phyloP scores from a whole-genome alignment of 352 stramenopile genomes.

The Elongisporangium prolatum region DNA sequence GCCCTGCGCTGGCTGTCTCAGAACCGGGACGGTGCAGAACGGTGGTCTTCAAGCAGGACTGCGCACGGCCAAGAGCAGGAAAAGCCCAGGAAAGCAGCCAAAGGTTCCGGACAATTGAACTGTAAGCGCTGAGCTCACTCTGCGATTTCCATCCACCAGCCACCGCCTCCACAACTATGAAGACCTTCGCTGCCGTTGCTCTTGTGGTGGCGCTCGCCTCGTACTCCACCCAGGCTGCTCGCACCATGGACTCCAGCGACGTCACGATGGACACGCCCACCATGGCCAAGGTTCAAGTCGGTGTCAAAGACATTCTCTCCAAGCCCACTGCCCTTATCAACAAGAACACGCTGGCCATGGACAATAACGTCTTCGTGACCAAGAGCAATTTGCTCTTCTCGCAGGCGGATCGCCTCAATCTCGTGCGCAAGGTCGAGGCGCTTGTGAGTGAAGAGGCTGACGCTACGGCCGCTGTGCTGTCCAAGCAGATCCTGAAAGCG shows the following conservation, averaged over 20 bases:
- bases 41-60: too few relatives aligned
- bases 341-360: constrained; percentile 32
- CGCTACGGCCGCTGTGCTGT: constrained; percentile 8
- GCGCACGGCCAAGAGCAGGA: too few relatives aligned
- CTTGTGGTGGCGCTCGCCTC: constrained; percentile 1
- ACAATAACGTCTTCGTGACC: constrained; percentile 34
- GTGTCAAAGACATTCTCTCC: constrained; percentile 17
- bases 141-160: too few relatives aligned
- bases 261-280: neutral
- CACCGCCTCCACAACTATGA: constrained; percentile 1
- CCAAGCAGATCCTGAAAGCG: constrained; percentile 8
- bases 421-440: constrained; percentile 16
- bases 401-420: constrained; percentile 25
- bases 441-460: neutral
- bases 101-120: too few relatives aligned
- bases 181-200: constrained; percentile 2
- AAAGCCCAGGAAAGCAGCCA: too few relatives aligned
- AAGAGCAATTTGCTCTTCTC: constrained; percentile 26
- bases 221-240: neutral
- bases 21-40: too few relatives aligned
- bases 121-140: too few relatives aligned
- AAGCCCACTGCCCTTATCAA: constrained; percentile 25
- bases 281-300: constrained; percentile 7
- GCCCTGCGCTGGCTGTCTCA: too few relatives aligned
- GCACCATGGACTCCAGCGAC: neutral